phyloP scores from a whole-genome alignment of 768 basidiomycete species.

The Lactarius sp. region DNA sequence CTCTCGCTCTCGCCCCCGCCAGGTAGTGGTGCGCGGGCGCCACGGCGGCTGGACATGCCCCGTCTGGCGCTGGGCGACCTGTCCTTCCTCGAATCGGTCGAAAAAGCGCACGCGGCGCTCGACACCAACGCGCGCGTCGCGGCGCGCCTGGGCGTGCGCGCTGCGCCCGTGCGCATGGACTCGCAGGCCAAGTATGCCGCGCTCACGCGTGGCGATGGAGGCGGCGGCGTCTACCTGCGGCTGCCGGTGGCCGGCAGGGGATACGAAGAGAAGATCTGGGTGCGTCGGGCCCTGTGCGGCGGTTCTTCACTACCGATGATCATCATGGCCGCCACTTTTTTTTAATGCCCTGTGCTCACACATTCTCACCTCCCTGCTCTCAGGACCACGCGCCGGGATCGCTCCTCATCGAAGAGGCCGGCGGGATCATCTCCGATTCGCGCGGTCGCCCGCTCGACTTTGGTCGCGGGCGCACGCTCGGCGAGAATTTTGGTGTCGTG shows the following conservation, averaged over 20 bases:
- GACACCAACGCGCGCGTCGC: conserved; percentile 76
- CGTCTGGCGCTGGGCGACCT: conserved; percentile 44
- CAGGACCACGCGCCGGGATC: conserved; percentile 90
- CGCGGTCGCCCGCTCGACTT: conserved; percentile 78
- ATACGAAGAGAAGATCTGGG: conserved; percentile 97
- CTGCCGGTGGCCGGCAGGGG: conserved; percentile 72
- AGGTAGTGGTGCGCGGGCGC: conserved; percentile 14
- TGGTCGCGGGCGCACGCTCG: conserved; percentile 78
- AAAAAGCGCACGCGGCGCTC: conserved; percentile 88
- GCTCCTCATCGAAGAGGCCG: conserved; percentile 82
- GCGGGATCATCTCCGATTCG: conserved; percentile 84
- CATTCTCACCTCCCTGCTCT: background rate
- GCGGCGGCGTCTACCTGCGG: conserved; percentile 60
- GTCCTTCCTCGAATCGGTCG: conserved; percentile 86
- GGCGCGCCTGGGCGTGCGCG: conserved; percentile 56
- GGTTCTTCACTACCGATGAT: no score
- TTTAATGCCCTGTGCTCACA: background rate
- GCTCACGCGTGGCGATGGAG: conserved; percentile 78
- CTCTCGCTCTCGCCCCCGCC: conserved; percentile 44
- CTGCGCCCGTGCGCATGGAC: conserved; percentile 79
- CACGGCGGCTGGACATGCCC: conserved; percentile 44
- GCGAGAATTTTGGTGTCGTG: conserved; percentile 83
- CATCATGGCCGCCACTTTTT: background rate
- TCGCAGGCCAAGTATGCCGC: conserved; percentile 94
- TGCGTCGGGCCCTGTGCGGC: conserved; percentile 30